Evolutionary conservation across 1,139 yeast genomes (phyloP).

Genomic region (Geotrichum carabidarum): DNA sequence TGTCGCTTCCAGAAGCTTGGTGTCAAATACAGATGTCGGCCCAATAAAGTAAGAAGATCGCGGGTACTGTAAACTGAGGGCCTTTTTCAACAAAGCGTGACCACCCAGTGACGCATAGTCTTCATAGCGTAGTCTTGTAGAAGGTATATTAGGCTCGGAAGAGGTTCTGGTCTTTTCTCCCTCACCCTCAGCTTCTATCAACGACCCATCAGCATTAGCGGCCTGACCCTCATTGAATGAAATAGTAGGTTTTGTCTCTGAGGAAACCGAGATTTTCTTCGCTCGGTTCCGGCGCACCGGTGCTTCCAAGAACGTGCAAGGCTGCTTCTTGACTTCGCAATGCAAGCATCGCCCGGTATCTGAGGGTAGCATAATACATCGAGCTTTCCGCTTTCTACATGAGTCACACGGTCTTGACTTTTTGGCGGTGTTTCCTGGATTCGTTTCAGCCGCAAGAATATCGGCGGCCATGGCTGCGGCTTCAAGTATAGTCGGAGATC

Average conservation of each 20-base stretch:
- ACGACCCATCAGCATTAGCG: constrained; percentile 6
- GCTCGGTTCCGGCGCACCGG: constrained; percentile 26
- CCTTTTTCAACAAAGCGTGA: constrained; percentile 38
- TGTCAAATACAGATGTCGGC: constrained; percentile 37
- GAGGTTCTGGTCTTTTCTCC: not conserved
- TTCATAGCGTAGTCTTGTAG: constrained; percentile 29
- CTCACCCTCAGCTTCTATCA: constrained; percentile 13
- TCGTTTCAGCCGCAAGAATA: constrained; percentile 12
- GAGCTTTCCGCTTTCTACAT: constrained; percentile 36
- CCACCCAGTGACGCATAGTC: constrained; percentile 40
- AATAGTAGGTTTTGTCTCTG: not conserved
- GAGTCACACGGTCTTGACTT: constrained; percentile 31
- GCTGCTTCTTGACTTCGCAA: constrained; percentile 35
- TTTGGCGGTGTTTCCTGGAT: not conserved
- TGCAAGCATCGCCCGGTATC: constrained; percentile 34
- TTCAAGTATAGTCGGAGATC: constrained; percentile 14
- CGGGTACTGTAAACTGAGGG: constrained; percentile 40
- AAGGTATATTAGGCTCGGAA: not conserved
- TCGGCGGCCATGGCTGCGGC: constrained; percentile 22
- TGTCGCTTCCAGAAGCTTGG: constrained; percentile 32
- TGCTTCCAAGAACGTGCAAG: constrained; percentile 37
- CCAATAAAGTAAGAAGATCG: constrained; percentile 40
- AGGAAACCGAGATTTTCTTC: constrained; percentile 10
- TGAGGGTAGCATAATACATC: constrained; percentile 37
- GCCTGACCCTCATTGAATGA: not conserved